Evolutionary conservation across 495 filamentous ascomycete genomes (phyloP).

Genomic region (Daldinia caldariorum): DNA sequence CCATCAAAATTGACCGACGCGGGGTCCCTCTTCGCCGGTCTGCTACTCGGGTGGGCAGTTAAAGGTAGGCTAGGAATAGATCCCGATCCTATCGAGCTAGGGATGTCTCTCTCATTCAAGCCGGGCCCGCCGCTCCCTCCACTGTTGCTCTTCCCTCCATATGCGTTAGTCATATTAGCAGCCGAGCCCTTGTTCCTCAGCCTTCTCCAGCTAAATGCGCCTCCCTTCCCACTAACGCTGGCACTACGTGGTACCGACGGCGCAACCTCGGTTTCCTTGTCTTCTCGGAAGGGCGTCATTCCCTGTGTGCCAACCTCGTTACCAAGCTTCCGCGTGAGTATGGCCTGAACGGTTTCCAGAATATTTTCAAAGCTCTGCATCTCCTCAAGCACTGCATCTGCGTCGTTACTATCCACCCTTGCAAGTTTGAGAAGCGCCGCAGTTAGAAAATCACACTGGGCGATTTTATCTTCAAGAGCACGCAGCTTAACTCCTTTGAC

Average conservation of each 20-base stretch:
- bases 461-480: conserved; percentile 90
- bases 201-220: conserved; percentile 82
- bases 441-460: conserved; percentile 91
- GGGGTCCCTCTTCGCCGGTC: conserved; percentile 73
- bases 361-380: conserved; percentile 92
- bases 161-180: conserved; percentile 58
- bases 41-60: conserved; percentile 71
- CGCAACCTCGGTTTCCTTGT: conserved; percentile 49
- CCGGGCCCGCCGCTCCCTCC: conserved; percentile 45
- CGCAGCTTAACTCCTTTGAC: conserved; percentile 94
- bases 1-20: conserved; percentile 76
- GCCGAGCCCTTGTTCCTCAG: conserved; percentile 88
- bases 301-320: conserved; percentile 88
- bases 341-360: conserved; percentile 82
- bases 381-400: conserved; percentile 90
- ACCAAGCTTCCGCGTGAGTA: conserved; percentile 83
- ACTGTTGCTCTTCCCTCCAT: conserved; percentile 54
- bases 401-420: conserved; percentile 85
- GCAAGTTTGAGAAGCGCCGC: conserved; percentile 86
- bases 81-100: conserved; percentile 35
- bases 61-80: conserved; percentile 81
- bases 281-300: conserved; percentile 70
- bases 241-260: conserved; percentile 60
- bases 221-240: conserved; percentile 71
- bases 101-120: conserved; percentile 45